phyloP scores from a whole-genome alignment of 192 early-diverging fungal species.

The Coemansia sp. region DNA sequence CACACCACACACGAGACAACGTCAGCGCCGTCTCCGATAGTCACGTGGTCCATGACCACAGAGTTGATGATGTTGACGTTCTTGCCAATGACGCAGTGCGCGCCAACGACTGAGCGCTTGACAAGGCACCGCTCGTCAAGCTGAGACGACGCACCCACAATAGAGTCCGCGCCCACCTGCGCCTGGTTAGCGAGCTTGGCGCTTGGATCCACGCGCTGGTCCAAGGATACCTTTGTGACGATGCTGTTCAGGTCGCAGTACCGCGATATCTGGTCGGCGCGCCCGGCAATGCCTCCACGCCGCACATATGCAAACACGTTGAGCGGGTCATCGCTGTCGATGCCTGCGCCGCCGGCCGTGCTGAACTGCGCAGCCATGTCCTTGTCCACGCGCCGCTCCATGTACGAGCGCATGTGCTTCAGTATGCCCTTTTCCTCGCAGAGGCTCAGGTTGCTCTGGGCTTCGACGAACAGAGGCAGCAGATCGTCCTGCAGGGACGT shows the following conservation, averaged over 20 bases:
- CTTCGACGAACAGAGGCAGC: slow-evolving; percentile 81
- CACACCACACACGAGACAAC: slow-evolving; percentile 88
- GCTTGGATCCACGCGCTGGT: slow-evolving; percentile 64
- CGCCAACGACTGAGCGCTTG: slow-evolving; percentile 91
- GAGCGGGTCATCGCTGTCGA: slow-evolving; percentile 54
- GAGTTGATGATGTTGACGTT: slow-evolving; percentile 94
- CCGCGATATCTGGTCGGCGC: slow-evolving; percentile 77
- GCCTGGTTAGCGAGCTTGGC: slow-evolving; percentile 67
- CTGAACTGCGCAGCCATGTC: slow-evolving; percentile 38
- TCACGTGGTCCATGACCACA: slow-evolving; percentile 94
- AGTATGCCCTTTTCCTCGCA: slow-evolving; percentile 33
- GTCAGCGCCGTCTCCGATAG: slow-evolving; percentile 91
- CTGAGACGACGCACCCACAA: slow-evolving; percentile 86
- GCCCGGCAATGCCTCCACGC: slow-evolving; percentile 71
- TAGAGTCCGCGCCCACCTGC: slow-evolving; percentile 85
- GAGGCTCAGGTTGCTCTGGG: slow-evolving; percentile 79
- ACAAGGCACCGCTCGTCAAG: slow-evolving; percentile 91
- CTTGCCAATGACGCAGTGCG: slow-evolving; percentile 93
- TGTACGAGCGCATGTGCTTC: slow-evolving; percentile 35
- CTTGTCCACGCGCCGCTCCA: slow-evolving; percentile 41
- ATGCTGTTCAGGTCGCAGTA: slow-evolving; percentile 90
- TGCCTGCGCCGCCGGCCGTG: slow-evolving; percentile 18
- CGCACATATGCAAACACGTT: slow-evolving; percentile 59
- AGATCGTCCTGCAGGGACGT: slow-evolving; percentile 81
- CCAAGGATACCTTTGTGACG: slow-evolving; percentile 54